A percentile compares a stretch with the other conserved stretches of the same genome.
phyloP scores from a whole-genome alignment of 495 filamentous ascomycete species.

The Tuber indicum region DNA sequence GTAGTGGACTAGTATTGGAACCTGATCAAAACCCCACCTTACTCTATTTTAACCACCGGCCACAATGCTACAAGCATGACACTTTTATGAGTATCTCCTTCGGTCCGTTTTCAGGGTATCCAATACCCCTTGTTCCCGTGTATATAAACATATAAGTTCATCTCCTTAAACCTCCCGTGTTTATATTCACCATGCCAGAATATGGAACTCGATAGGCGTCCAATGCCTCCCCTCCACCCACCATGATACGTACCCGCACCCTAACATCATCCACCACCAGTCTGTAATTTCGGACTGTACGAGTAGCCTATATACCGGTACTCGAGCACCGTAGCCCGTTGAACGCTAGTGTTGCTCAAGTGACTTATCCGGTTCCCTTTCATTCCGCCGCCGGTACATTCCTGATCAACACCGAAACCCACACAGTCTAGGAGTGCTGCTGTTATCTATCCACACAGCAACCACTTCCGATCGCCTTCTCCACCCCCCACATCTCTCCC shows the following conservation, averaged over 20 bases:
- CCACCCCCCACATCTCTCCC: not conserved
- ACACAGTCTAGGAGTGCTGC: not conserved
- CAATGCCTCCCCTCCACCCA: not conserved
- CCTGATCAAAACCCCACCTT: not conserved
- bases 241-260: not conserved
- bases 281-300: not conserved
- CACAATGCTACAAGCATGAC: not conserved
- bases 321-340: not conserved
- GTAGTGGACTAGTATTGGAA: not conserved
- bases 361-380: not conserved
- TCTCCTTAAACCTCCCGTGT: not conserved
- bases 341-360: not conserved
- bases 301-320: not conserved
- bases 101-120: not conserved
- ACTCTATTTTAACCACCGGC: not conserved
- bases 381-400: not conserved
- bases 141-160: not conserved
- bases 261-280: not conserved
- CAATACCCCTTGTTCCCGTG: not conserved
- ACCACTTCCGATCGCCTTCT: not conserved
- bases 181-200: not conserved
- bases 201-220: not conserved
- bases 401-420: not conserved
- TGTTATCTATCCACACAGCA: not conserved
- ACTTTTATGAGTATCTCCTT: not conserved